A percentile compares a stretch with the other conserved stretches of the same genome.
phyloP scores from a whole-genome alignment of 2,329 filamentous ascomycete genomes.

The Pseudopyrenochaeta lycopersici region DNA sequence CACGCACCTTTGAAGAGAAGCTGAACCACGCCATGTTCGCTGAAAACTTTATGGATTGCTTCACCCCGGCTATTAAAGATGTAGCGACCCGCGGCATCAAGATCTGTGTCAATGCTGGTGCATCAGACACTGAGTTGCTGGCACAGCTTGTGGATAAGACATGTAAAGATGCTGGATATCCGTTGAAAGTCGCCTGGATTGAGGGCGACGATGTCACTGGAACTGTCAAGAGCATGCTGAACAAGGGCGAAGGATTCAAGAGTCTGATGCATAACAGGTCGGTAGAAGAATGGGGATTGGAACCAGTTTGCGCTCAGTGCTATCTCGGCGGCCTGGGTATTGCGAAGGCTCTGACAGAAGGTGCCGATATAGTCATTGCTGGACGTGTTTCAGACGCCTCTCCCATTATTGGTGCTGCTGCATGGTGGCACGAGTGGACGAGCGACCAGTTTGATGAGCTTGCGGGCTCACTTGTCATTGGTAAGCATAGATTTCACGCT shows the following conservation, averaged over 20 bases:
- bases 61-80: conserved; percentile 49
- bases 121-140: conserved; percentile 38
- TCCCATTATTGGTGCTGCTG: conserved; percentile 54
- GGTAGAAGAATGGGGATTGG: conserved; percentile 46
- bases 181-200: conserved; percentile 48
- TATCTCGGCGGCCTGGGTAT: conserved; percentile 57
- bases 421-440: conserved; percentile 53
- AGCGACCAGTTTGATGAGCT: conserved; percentile 47
- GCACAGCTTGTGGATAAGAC: conserved; percentile 37
- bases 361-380: conserved; percentile 56
- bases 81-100: conserved; percentile 39
- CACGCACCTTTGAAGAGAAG: conserved; percentile 52
- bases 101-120: conserved; percentile 44
- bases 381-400: conserved; percentile 55
- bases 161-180: conserved; percentile 31
- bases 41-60: conserved; percentile 59
- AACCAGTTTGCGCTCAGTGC: conserved; percentile 44
- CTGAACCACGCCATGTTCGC: conserved; percentile 39
- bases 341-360: conserved; percentile 48
- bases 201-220: conserved; percentile 54
- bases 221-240: conserved; percentile 47
- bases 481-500: conserved; percentile 1
- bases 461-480: conserved; percentile 44
- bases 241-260: conserved; percentile 49
- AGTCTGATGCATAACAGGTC: conserved; percentile 51